A percentile compares a stretch with the other conserved stretches of the same genome.
These are phyloP conservation scores for Backusella tarrabulga DNA, from an alignment of 192 early-diverging fungal species.

Conservation along the genomic window DNA sequence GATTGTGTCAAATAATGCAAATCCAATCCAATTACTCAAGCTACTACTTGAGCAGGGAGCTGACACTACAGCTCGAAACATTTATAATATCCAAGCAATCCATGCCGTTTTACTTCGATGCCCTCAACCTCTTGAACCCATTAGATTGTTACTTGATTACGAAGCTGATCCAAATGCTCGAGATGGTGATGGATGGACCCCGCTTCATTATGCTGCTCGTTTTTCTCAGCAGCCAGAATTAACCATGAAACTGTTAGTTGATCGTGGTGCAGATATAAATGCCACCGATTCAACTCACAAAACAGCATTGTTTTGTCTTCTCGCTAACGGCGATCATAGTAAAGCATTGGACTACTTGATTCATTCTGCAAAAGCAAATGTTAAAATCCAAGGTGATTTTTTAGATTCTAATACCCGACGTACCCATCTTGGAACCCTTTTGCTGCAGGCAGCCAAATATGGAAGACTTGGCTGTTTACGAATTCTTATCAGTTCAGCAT, in stretches of 20 bases:
- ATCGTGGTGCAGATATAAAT: conserved; percentile 34
- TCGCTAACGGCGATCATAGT: conserved; percentile 34
- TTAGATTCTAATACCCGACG: conserved; percentile 12
- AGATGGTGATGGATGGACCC: conserved; percentile 65
- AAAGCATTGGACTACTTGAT: conserved; percentile 20
- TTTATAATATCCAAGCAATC: conserved; percentile 24
- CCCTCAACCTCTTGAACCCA: not conserved
- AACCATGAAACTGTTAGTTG: conserved; percentile 20
- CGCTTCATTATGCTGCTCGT: conserved; percentile 40
- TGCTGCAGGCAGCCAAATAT: conserved; percentile 38
- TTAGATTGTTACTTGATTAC: conserved; percentile 21
- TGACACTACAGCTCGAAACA: conserved; percentile 23
- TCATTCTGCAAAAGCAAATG: conserved; percentile 5
- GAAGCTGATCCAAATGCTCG: conserved; percentile 57
- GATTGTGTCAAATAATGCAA: conserved; percentile 15
- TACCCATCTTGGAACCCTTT: conserved; percentile 14
- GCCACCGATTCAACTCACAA: conserved; percentile 19
- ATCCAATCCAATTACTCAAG: conserved; percentile 20
- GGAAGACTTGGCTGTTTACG: conserved; percentile 16
- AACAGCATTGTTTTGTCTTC: conserved; percentile 28
- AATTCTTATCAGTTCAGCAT: conserved; percentile 12
- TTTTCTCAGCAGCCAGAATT: conserved; percentile 19
- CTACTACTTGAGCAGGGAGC: conserved; percentile 23
- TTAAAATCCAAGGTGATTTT: conserved; percentile 20
- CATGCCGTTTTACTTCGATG: conserved; percentile 21